phyloP scores from a whole-genome alignment of 768 basidiomycete genomes.

The Auriscalpium vulgare region DNA sequence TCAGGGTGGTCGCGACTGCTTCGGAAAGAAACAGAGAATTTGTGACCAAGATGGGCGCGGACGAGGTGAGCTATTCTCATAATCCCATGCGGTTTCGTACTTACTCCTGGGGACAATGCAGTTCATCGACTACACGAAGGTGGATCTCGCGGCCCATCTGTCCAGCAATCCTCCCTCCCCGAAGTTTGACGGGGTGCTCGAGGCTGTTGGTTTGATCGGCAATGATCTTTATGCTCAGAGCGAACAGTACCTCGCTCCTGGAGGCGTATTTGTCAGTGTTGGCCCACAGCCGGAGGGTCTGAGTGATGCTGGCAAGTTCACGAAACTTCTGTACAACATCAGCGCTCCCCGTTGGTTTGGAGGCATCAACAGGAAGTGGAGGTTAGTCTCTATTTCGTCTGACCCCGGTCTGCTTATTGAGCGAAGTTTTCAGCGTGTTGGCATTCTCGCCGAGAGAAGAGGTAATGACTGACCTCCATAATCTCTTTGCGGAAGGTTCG shows the following conservation, averaged over 20 bases:
- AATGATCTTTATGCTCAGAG: constrained; percentile 39
- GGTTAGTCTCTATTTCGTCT: constrained; percentile 25
- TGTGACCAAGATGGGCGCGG: constrained; percentile 54
- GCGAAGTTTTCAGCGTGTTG: constrained; percentile 25
- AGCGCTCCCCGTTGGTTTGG: constrained; percentile 44
- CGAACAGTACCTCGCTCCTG: constrained; percentile 44
- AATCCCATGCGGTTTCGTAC: background rate
- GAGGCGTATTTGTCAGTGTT: constrained; percentile 45
- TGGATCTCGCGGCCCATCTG: constrained; percentile 41
- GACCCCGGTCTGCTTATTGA: background rate
- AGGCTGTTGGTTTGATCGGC: constrained; percentile 47
- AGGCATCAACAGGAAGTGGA: constrained; percentile 38
- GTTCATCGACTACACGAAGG: constrained; percentile 58
- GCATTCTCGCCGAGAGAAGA: constrained; percentile 21
- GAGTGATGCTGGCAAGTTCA: constrained; percentile 2
- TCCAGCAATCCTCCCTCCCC: constrained; percentile 34
- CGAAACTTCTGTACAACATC: background rate
- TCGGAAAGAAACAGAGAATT: constrained; percentile 53
- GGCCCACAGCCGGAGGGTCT: constrained; percentile 34
- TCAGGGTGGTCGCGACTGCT: constrained; percentile 49
- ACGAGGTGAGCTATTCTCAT: constrained; percentile 36
- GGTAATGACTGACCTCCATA: constrained; percentile 23
- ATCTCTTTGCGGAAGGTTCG: constrained; percentile 37
- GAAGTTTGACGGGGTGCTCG: constrained; percentile 52
- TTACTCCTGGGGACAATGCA: background rate